These are phyloP conservation scores for Trichosporon sp. DNA, from an alignment of 1,284 basidiomycete species.

Conservation along the genomic window DNA sequence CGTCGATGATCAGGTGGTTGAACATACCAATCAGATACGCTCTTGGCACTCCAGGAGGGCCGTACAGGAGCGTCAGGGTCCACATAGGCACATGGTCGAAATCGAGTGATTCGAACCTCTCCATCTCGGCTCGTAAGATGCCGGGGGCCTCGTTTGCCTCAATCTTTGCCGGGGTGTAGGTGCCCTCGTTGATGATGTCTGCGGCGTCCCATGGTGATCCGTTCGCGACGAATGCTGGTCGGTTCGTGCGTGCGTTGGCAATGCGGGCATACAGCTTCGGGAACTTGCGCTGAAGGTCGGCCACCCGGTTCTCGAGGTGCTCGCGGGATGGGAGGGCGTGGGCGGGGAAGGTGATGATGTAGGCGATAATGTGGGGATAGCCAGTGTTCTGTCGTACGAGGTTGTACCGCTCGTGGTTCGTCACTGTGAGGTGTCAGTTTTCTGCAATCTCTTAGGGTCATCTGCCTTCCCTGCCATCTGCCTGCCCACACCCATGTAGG, in stretches of 20 bases:
- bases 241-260: background rate
- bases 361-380: constrained; percentile 3
- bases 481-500: background rate
- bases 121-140: background rate
- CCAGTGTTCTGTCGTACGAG: constrained; percentile 6
- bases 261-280: constrained; percentile 6
- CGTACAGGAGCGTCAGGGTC: constrained; percentile 8
- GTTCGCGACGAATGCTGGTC: background rate
- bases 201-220: constrained; percentile 13
- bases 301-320: constrained; percentile 2
- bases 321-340: background rate
- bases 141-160: background rate
- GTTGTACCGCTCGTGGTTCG: constrained; percentile 8
- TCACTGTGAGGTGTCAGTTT: background rate
- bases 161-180: background rate
- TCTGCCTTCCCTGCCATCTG: background rate
- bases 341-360: constrained; percentile 4
- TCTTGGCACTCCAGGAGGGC: background rate
- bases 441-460: too few relatives aligned
- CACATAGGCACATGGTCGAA: constrained; percentile 9
- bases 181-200: background rate
- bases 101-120: constrained; percentile 2
- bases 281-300: constrained; percentile 6
- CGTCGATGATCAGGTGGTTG: constrained; percentile 8
- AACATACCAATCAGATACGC: constrained; percentile 8